Evolutionary conservation across 768 basidiomycete species (phyloP), one percentile per base, ranked within the genome.

Genomic region (Tylopilus plumbeoviolaceoides): DNA sequence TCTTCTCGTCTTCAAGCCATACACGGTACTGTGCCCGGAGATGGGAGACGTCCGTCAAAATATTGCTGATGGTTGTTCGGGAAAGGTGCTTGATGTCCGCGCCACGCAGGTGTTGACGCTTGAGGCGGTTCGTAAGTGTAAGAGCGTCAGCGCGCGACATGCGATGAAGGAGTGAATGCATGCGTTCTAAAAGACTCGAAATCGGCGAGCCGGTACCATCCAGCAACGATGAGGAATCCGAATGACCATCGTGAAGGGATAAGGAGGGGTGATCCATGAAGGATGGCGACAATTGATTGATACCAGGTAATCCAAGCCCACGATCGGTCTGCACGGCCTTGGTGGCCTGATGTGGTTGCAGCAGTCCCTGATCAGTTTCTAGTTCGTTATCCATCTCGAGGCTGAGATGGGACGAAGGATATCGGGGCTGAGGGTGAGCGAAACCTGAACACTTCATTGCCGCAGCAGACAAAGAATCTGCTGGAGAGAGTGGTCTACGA

Each of bases 21-120:
- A 75, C 72, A 9, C 89, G 82, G 75, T 92, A 93, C 42, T 87
- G 85, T 8, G 71, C 63, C 2, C 93, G 83, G n/a, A 95, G 73
- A 12, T 75, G 76, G 10, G 76, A 74, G 11, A 83, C 75, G 47
- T 99, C 95, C 23, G 77, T 70, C 14, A 92, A 63, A 46, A 99
- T 83, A 47, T 78, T 78, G 52, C 80, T 79, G 53, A 98, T 77
- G 0, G 93, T 97, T 23, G 80, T 81, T 42, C 87, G 83, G 0
- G 93, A 95, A 17, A 98, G 77, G 65, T 97, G 88, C 28, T 83
- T 81, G 28, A 98, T 79, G 59, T 97, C 93, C 9, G 91, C 88
- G 21, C 87, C 87, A 53, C 81, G 81, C 18, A 98, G 77, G 61
- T 94, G 83, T 60, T 98, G 95, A 51, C 93, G 86, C 70, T 91